A percentile compares a stretch with the other conserved stretches of the same genome.
Evolutionary conservation across 176 grass and related monocot genomes (phyloP).

Genomic region (Aegilops umbellulata): DNA sequence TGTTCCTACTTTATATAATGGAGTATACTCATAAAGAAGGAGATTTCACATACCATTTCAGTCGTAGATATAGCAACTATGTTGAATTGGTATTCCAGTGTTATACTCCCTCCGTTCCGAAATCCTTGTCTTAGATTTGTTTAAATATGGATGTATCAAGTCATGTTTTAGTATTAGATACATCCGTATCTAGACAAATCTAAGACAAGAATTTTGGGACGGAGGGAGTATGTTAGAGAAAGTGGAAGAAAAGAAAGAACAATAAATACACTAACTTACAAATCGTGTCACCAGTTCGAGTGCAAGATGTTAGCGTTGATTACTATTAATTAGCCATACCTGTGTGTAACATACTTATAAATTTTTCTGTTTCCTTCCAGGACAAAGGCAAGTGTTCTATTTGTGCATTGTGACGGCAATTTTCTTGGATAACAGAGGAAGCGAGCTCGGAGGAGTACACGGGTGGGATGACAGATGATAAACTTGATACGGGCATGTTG

Average conservation of each 20-base stretch:
- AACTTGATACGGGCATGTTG: constrained; percentile 80
- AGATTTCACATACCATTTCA: too few relatives aligned
- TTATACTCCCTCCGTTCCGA: too few relatives aligned
- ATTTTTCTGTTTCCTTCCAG: constrained; percentile 16
- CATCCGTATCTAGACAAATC: too few relatives aligned
- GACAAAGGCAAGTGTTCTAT: not conserved
- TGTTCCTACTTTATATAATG: too few relatives aligned
- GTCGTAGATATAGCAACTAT: too few relatives aligned
- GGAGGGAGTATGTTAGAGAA: too few relatives aligned
- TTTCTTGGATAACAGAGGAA: constrained; percentile 32
- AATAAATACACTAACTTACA: not conserved
- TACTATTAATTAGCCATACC: not conserved
- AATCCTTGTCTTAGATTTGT: too few relatives aligned
- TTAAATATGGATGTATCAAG: too few relatives aligned
- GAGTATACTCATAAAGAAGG: too few relatives aligned
- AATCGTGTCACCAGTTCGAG: not conserved
- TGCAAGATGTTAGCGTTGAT: not conserved
- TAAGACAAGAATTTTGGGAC: too few relatives aligned
- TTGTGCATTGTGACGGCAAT: not conserved
- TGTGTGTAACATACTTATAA: constrained; percentile 10
- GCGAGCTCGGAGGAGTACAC: constrained; percentile 19
- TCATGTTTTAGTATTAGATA: too few relatives aligned
- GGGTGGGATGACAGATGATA: constrained; percentile 47
- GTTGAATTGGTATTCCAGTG: too few relatives aligned
- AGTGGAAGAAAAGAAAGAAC: not conserved